Evolutionary conservation across 1,139 yeast genomes (phyloP), one percentile per base, ranked within the genome.

Genomic region (Debaryomyces udenii): DNA sequence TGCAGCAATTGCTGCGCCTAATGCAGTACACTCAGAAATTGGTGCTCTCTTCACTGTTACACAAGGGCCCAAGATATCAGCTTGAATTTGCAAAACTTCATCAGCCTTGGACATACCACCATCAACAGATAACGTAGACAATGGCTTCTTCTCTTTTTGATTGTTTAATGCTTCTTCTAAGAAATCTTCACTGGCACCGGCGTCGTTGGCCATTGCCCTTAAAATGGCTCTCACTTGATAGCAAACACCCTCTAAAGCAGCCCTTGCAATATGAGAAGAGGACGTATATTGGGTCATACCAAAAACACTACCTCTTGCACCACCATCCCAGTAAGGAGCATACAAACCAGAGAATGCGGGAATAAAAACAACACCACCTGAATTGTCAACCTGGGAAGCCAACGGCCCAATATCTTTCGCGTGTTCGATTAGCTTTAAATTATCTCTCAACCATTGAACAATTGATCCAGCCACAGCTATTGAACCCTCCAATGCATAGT

Each of bases 1-100:
- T 2, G 98, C 96, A 15, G 96, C 96, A 54, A 91, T 87, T 9
- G 97, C 97, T 9, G 96, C 96, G 20, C 98, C 98, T 48, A 91
- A 75, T 1, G 98, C 97, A 4, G 98, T 91, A 61, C 96, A 90
- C 66, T 91, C 98, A 27, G 89, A 71, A 62, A 86, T 86, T 23
- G 80, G 77, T 1, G 97, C 93, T 55, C 96, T 75, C 56, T 80
- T 78, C 38, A 91, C 94, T 26, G 83, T 80, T 28, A 90, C 89
- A 61, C 96, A 89, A 2, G 89, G 89, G 1, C 91, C 91, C 53
- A 90, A 74, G 48, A 91, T 83, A 62, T 91, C 95, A 9, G 96
- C 87, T 67, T 91, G 98, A 50, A 91, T 89, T 68, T 88, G 96
- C 84, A 91, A 86, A 42, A 91, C 94, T 55, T 86, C 93, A 59